Base-by-base conservation (phyloP, 768 basidiomycete species). In the Lactarius tabidus region DNA sequence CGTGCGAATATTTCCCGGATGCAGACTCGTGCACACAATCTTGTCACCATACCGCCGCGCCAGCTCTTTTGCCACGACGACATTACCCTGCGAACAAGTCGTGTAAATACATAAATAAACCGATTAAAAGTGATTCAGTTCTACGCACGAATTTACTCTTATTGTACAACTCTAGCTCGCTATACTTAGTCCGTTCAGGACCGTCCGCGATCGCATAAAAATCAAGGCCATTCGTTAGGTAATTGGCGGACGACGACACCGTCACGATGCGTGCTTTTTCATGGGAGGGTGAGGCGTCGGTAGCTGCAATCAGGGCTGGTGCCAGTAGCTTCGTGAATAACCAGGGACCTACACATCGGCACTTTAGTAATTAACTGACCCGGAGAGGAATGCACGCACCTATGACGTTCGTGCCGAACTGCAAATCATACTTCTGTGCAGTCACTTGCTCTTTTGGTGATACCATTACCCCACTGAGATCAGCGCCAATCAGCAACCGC, bases 321-420 rank as follows among this genome's bases (percentile, higher is more conserved):
- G 85, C 74, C 51, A 87, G 79, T 15, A 81, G 76, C 53, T 77
- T 76, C 2, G 85, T 88, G 63, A 89, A 79, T 69, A 83, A 80
- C 70, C 81, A 85, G 70, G 84, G 88, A 2, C 87, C 86, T 84
- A 65, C 3, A 29, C 23, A 3, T n/a, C n/a, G n/a, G n/a, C 33
- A 33, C 3, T 33, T 8, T 33, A 33, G 33, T 33, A 33, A 33
- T 33, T 8, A 33, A 33, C 33, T 33, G 8, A 33, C 33, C 33
- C 33, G 33, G 8, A 33, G 33, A 33, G 33, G 33, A 33, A 33
- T 33, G 4, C 3, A 60, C 73, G 29, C 63, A 80, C 83, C 84
- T 10, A 85, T 66, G 33, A 83, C 81, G 66, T 86, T 86, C 3
- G 80, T 82, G 18, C 82, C 85, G 60, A 84, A 87, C 59, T 82